Conservation (phyloP, 2,329 filamentous ascomycete genomes). For the Phialophora verrucosa region DNA sequence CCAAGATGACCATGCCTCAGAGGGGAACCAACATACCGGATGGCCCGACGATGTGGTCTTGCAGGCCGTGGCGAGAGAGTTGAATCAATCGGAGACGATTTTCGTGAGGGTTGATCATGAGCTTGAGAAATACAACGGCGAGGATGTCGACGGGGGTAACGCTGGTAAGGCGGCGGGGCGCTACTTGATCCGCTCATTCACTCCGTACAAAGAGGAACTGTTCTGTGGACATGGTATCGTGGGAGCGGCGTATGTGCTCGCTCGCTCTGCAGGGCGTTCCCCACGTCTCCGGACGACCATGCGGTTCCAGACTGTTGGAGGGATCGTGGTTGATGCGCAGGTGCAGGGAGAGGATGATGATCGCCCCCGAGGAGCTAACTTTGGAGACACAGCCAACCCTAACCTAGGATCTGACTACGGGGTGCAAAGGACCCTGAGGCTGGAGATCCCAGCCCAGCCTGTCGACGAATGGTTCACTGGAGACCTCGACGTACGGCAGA, state of each 20-base stretch:
- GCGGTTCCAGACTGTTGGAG: conserved; percentile 15
- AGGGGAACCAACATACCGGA: background rate
- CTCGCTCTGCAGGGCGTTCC: background rate
- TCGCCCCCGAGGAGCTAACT: background rate
- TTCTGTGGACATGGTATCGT: conserved; percentile 23
- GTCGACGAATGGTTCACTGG: conserved; percentile 5
- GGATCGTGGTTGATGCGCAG: conserved; percentile 18
- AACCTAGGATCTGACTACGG: background rate
- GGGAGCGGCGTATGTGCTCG: conserved; percentile 8
- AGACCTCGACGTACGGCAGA: conserved; percentile 7
- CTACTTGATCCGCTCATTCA: conserved; percentile 23
- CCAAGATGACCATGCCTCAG: background rate
- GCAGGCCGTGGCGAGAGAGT: conserved; percentile 18
- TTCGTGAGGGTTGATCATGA: conserved; percentile 8
- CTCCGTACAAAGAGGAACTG: conserved; percentile 15
- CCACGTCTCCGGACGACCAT: background rate
- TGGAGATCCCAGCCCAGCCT: conserved; percentile 15
- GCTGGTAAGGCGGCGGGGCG: no score
- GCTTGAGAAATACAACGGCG: background rate
- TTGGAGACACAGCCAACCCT: background rate
- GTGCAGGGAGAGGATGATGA: background rate
- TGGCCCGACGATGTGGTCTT: conserved; percentile 5
- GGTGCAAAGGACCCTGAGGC: background rate
- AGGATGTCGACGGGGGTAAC: background rate
- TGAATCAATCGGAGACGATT: conserved; percentile 24